These are phyloP conservation scores for Stemphylium vesicarium DNA, from an alignment of 2,329 filamentous ascomycete species.

Conservation along the genomic window DNA sequence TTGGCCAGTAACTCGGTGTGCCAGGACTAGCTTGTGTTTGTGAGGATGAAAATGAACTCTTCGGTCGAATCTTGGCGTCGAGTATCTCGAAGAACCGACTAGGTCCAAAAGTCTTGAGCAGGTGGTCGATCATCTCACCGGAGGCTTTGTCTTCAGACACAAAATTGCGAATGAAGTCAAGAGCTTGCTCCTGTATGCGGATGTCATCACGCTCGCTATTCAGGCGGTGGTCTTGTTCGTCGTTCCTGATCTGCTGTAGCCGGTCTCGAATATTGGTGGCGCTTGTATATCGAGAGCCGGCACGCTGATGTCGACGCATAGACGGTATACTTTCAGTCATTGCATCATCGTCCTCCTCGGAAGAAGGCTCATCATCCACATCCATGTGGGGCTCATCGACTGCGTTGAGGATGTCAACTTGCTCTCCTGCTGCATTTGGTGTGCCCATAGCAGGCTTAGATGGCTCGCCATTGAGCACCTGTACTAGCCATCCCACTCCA, in stretches of 20 bases:
- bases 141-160: slow-evolving; percentile 68
- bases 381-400: slow-evolving; percentile 52
- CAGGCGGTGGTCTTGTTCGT: slow-evolving; percentile 70
- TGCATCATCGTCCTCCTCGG: slow-evolving; percentile 53
- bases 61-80: slow-evolving; percentile 73
- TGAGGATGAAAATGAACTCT: slow-evolving; percentile 19
- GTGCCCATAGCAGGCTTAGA: slow-evolving; percentile 58
- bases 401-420: slow-evolving; percentile 66
- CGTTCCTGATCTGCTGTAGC: slow-evolving; percentile 60
- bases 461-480: slow-evolving; percentile 70
- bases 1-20: slow-evolving; percentile 49
- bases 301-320: slow-evolving; percentile 46
- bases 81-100: slow-evolving; percentile 82
- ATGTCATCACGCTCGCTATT: slow-evolving; percentile 78
- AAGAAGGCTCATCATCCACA: slow-evolving; percentile 46
- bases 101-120: slow-evolving; percentile 77
- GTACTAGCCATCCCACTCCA: slow-evolving; percentile 78
- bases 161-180: slow-evolving; percentile 89
- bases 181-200: slow-evolving; percentile 86
- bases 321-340: slow-evolving; percentile 55
- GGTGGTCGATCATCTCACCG: slow-evolving; percentile 79
- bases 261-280: slow-evolving; percentile 47
- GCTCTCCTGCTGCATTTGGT: slow-evolving; percentile 65
- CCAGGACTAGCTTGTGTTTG: slow-evolving; percentile 17
- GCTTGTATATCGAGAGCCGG: slow-evolving; percentile 45